A percentile compares a stretch with the other conserved stretches of the same genome.
These are phyloP conservation scores for Lathyrus aphaca DNA, from an alignment of 306 rosid genomes.

Conservation along the genomic window DNA sequence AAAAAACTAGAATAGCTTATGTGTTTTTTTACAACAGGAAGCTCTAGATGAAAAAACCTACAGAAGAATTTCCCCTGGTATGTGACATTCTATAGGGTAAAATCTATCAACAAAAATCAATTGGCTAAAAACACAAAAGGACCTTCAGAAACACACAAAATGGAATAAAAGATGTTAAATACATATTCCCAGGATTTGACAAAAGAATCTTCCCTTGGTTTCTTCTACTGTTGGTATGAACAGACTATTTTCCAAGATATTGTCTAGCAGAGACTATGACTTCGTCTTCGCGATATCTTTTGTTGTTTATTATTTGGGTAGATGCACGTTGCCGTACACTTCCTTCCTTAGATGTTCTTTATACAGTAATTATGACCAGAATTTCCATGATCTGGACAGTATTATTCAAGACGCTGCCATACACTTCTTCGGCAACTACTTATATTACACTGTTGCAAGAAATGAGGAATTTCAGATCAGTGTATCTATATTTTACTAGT, in stretches of 20 bases:
- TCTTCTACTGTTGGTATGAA: conserved; percentile 43
- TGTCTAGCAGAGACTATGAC: conserved; percentile 30
- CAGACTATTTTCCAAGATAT: conserved; percentile 38
- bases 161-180: conserved; percentile 39
- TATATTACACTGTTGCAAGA: conserved; percentile 51
- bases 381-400: conserved; percentile 35
- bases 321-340: conserved; percentile 35
- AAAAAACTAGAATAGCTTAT: conserved; percentile 3
- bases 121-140: conserved; percentile 40
- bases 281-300: conserved; percentile 40
- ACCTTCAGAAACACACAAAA: conserved; percentile 34
- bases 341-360: conserved; percentile 42
- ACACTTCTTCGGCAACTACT: conserved; percentile 42
- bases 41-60: conserved; percentile 31
- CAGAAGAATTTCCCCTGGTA: conserved; percentile 36
- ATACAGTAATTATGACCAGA: conserved; percentile 40
- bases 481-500: conserved; percentile 16
- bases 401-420: conserved; percentile 41
- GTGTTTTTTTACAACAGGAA: conserved; percentile 51
- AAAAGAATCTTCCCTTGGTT: conserved; percentile 38
- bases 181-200: conserved; percentile 42
- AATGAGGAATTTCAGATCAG: conserved; percentile 29
- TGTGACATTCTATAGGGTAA: conserved; percentile 31
- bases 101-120: conserved; percentile 44
- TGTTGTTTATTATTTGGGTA: conserved; percentile 38